Evolutionary conservation across 2,329 filamentous ascomycete genomes (phyloP).

Genomic region (Teratosphaeria zuluensis): DNA sequence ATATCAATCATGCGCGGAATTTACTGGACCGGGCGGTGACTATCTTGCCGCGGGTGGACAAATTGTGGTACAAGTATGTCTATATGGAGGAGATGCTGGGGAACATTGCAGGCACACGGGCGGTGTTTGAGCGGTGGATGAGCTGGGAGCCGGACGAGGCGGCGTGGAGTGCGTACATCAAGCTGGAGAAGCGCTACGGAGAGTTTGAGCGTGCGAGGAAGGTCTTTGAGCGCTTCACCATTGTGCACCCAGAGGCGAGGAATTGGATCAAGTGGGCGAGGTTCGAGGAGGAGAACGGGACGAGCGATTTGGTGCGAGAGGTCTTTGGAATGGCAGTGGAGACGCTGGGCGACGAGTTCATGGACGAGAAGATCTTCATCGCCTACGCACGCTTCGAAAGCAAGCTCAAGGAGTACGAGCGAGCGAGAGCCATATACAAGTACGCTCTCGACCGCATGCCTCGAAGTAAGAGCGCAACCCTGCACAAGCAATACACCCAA

Average conservation of each 20-base stretch:
- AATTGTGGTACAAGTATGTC: conserved; percentile 98
- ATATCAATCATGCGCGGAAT: conserved; percentile 95
- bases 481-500: conserved; percentile 91
- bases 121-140: conserved; percentile 98
- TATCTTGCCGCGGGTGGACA: conserved; percentile 81
- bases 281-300: conserved; percentile 93
- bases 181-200: conserved; percentile 88
- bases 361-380: conserved; percentile 92
- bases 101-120: conserved; percentile 81
- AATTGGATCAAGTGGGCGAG: conserved; percentile 99
- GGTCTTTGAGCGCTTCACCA: conserved; percentile 82
- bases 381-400: conserved; percentile 92
- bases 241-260: conserved; percentile 84
- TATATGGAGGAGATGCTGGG: conserved; percentile 98
- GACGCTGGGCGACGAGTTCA: conserved; percentile 83
- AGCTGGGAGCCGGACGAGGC: conserved; percentile 94
- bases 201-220: conserved; percentile 84
- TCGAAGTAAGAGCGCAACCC: conserved; percentile 68
- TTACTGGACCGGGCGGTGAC: conserved; percentile 90
- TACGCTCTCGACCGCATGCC: conserved; percentile 88
- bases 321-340: conserved; percentile 86
- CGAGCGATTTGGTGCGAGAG: conserved; percentile 80
- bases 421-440: conserved; percentile 90
- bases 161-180: conserved; percentile 93
- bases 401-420: conserved; percentile 90